phyloP scores from a whole-genome alignment of 2,329 filamentous ascomycete species.

The Scytalidium lignicola region DNA sequence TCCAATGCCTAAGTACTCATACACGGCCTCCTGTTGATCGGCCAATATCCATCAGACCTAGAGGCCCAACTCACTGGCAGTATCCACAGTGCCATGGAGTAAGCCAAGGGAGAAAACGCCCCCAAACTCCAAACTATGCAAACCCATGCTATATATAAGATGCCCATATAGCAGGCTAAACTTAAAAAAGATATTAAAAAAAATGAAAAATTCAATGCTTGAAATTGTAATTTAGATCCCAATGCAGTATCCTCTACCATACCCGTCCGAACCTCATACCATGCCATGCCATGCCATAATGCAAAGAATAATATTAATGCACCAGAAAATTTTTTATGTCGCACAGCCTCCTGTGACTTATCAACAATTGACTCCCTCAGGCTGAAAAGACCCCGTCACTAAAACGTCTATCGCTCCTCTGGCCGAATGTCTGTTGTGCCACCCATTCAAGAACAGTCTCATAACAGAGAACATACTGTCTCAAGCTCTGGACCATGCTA shows the following conservation, averaged over 20 bases:
- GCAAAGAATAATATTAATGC: background rate
- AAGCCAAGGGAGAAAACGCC: too few species aligned
- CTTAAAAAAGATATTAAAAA: too few species aligned
- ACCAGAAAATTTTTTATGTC: background rate
- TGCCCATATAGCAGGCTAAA: too few species aligned
- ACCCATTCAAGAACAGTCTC: slow-evolving; percentile 92
- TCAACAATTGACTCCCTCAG: too few species aligned
- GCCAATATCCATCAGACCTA: too few species aligned
- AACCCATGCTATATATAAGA: too few species aligned
- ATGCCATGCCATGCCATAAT: background rate
- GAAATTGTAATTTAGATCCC: background rate
- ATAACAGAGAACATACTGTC: slow-evolving; percentile 94
- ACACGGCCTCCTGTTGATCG: too few species aligned
- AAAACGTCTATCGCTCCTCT: slow-evolving; percentile 15
- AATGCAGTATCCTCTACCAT: background rate
- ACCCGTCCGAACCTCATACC: background rate
- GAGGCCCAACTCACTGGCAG: too few species aligned
- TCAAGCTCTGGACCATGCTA: slow-evolving; percentile 93
- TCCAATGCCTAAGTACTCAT: too few species aligned
- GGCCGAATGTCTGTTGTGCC: slow-evolving; percentile 28
- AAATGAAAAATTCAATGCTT: background rate
- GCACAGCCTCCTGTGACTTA: too few species aligned
- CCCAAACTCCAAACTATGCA: too few species aligned
- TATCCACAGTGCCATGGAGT: too few species aligned
- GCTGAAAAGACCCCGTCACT: slow-evolving; percentile 13